Base-by-base conservation (phyloP, 2,329 filamentous ascomycete species). In the Nemania abortiva region DNA sequence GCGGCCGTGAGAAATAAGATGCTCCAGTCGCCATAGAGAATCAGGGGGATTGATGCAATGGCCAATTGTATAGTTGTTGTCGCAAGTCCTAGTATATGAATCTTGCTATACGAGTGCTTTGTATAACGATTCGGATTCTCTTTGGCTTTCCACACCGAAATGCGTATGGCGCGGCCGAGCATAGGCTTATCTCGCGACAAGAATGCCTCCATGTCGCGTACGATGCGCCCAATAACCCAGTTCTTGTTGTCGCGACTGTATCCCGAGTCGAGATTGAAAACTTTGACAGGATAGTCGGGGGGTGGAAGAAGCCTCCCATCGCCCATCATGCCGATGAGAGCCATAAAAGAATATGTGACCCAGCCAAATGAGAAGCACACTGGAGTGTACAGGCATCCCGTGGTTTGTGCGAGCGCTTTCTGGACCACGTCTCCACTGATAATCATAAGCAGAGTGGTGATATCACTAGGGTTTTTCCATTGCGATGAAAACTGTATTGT, bases 331-430 rank as follows among this genome's bases (percentile, higher is more conserved):
- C 22, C 37, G 9, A 70, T 52, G 18, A 74, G 53, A 0, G 66
- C 63, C 10, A 63, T 62, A 22, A 75, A 69, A n/a, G 72, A 66
- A 50, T 76, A 76, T 0, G 72, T 63, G 0, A 75, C 71, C 60
- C 73, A 75, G 0, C 74, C 73, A 39, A 77, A 75, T 0, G 72
- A 75, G 27, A 77, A 76, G 54, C 69, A 73, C 3, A 75, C 74
- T 1, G 75, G 72, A 0, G 64, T 72, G 31, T 59, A 71, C 1
- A 54, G 13, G 20, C 27, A 56, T 0, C 74, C 75, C 0, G 73
- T 64, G 0, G 62, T 47, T 24, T 73, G 73, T 0, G 74, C 73
- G 5, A 75, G 50, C 0, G 74, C 75, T 15, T 64, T 65, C 24
- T 70, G 69, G 0, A 77, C 65, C 0, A 74, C 66, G 29, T 75